Evolutionary conservation across 1,139 yeast genomes (phyloP).

Genomic region (Kodamaea ohmeri): DNA sequence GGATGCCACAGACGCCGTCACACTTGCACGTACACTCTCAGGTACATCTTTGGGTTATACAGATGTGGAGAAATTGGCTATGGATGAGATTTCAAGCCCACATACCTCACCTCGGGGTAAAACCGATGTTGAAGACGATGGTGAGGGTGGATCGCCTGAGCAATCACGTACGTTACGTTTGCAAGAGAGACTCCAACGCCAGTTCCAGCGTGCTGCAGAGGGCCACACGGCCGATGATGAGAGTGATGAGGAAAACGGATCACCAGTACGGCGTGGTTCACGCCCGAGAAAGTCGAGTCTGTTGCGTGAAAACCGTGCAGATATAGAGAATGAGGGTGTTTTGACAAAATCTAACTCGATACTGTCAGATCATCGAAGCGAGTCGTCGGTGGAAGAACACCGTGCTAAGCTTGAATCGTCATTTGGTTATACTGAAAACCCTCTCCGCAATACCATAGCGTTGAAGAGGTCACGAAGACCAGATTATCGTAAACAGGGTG

Average conservation of each 20-base stretch:
- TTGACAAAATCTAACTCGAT: conserved; percentile 2
- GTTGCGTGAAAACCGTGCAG: too few species aligned
- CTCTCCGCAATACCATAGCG: conserved; percentile 26
- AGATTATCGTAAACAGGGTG: conserved; percentile 36
- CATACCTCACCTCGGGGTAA: conserved; percentile 13
- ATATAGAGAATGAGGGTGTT: too few species aligned
- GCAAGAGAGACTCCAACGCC: conserved; percentile 17
- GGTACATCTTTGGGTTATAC: conserved; percentile 58
- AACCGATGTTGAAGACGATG: conserved; percentile 9
- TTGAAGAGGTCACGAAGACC: conserved; percentile 42
- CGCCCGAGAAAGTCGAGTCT: not conserved
- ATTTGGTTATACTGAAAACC: conserved; percentile 4
- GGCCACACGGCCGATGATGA: not conserved
- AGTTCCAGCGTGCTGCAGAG: conserved; percentile 14
- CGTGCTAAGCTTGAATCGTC: conserved; percentile 4
- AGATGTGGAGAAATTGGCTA: conserved; percentile 48
- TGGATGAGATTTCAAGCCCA: conserved; percentile 33
- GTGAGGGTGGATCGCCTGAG: not conserved
- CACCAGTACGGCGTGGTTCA: not conserved
- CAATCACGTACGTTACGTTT: conserved; percentile 14
- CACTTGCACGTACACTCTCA: conserved; percentile 69
- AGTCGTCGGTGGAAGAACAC: conserved; percentile 1
- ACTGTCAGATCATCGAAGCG: conserved; percentile 1
- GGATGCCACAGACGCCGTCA: conserved; percentile 70
- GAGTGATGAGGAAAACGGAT: not conserved